Base-by-base conservation (phyloP, 805 yeast species). In the Lipomyces yamadae region DNA sequence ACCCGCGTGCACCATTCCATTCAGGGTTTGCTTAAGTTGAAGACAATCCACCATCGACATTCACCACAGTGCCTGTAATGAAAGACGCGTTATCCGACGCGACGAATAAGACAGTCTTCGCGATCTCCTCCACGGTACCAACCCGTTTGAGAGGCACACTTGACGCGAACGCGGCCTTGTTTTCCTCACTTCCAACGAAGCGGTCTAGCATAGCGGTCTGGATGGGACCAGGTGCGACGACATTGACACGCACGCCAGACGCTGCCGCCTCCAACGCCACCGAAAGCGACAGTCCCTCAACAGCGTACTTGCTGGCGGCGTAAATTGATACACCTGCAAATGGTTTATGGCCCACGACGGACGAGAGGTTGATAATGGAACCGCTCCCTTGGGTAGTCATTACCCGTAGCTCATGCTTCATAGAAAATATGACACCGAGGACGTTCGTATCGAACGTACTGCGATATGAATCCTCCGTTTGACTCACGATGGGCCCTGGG, bases 181-280 rank as follows among this genome's bases (percentile, higher is more conserved):
- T 50, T 50, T 50, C 54, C 54, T 50, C 54, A 32, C 18, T 50
- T 50, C 54, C 24, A 50, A 32, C 18, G 54, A 60, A 34, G 2
- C 54, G 62, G 7, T 52, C 57, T 32, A 15, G 35, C 64, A 62
- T 62, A 30, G 37, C 60, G 5, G 68, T 65, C 48, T 48, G 63
- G 42, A 62, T 57, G 45, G 61, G 61, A 10, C 63, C 60, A 8
- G 66, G 66, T 37, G 69, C 60, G 29, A 60, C 56, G 10, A 66
- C 66, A 42, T 66, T 66, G 18, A 62, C 69, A 29, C 69, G 66
- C 15, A 65, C 57, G 35, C 50, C 52, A n/a, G 53, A 45, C 24
- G 64, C 34, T 2, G 55, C 62, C 4, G 57, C 53, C 32, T 66
- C 69, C 7, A 61, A 18, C 13, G 67, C 69, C 13, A 62, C 60